phyloP scores from a whole-genome alignment of 2,329 filamentous ascomycete genomes.

The Colletotrichum chlorophyti region DNA sequence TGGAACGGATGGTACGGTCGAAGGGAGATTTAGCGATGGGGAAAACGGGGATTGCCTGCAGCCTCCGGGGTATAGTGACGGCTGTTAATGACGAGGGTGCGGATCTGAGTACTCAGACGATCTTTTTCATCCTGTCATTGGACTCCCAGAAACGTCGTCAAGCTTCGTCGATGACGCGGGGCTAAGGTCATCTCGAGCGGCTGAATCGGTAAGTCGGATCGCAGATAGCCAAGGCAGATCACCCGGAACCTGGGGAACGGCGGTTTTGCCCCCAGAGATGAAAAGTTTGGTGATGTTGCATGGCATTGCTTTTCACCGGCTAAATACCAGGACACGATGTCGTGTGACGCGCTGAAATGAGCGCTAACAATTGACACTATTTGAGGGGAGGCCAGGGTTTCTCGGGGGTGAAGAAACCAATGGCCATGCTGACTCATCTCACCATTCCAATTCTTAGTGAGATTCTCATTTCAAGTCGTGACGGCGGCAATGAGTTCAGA shows the following conservation, averaged over 20 bases:
- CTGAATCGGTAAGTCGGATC: slow-evolving; percentile 12
- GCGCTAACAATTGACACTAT: neutral
- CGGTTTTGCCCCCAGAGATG: neutral
- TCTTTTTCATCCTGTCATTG: too few relatives aligned
- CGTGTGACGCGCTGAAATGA: neutral
- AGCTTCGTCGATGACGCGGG: neutral
- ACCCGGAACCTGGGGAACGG: neutral
- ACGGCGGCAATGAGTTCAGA: too few relatives aligned
- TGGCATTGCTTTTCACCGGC: slow-evolving; percentile 2
- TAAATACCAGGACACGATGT: slow-evolving; percentile 6
- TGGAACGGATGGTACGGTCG: slow-evolving; percentile 26
- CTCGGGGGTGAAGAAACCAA: neutral
- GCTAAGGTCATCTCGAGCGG: neutral
- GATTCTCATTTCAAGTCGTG: too few relatives aligned
- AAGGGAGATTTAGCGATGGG: slow-evolving; percentile 12
- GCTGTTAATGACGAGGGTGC: too few relatives aligned
- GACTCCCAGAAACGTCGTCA: too few relatives aligned
- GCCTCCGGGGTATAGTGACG: neutral
- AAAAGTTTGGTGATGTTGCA: neutral
- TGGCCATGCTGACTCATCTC: neutral
- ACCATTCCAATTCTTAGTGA: too few relatives aligned
- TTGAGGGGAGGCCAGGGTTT: neutral
- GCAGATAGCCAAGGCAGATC: neutral
- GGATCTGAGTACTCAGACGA: too few relatives aligned
- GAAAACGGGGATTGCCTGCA: neutral